Evolutionary conservation across 805 yeast species (phyloP), one percentile per base, ranked within the genome.

Genomic region (Lipomyces chichibuensis): DNA sequence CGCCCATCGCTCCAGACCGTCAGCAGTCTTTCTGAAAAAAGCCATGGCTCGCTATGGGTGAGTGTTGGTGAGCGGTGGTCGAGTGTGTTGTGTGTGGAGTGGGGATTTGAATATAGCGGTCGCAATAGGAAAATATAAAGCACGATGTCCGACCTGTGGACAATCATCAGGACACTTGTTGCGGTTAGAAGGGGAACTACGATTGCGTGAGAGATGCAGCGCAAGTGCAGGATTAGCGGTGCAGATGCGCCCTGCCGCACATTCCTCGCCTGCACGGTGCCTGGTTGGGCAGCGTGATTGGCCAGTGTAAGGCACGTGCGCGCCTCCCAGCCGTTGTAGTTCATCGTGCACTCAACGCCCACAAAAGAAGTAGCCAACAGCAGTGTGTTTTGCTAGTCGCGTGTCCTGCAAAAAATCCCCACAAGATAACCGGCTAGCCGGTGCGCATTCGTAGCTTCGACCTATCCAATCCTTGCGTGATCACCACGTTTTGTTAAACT

Each of bases 291-390:
- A 25, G 54, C 25, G 46, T 61, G 59, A 61, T 61, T 61, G 64
- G 64, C 55, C 56, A 49, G 51, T 20, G 51, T 32, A 20, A 14
- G 49, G 63, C 63, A 60, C 64, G 64, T 61, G 64, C 64, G 11
- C 25, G 57, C 57, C 23, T 17, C 55, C 17, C 11, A 25, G n/a
- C 23, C 53, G 23, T 5, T 14, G 39, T 11, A n/a, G 53, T 5
- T 3, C 11, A n/a, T 5, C 53, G 13, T 17, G 27, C 27, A 20
- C 7, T n/a, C 53, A 23, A n/a, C 1, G 1, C n/a, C 25, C 1
- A 23, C 53, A 9, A n/a, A 9, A 17, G 3, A 43, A 43, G 23
- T 1, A n/a, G n/a, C 49, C 20, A 43, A 43, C 49, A 17, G 49
- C 23, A 37, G 4, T 35, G 14, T 14, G 17, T 13, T 13, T 37